These are phyloP conservation scores for Verticillium dahliae DNA, from an alignment of 2,329 filamentous ascomycete species.

Conservation along the genomic window DNA sequence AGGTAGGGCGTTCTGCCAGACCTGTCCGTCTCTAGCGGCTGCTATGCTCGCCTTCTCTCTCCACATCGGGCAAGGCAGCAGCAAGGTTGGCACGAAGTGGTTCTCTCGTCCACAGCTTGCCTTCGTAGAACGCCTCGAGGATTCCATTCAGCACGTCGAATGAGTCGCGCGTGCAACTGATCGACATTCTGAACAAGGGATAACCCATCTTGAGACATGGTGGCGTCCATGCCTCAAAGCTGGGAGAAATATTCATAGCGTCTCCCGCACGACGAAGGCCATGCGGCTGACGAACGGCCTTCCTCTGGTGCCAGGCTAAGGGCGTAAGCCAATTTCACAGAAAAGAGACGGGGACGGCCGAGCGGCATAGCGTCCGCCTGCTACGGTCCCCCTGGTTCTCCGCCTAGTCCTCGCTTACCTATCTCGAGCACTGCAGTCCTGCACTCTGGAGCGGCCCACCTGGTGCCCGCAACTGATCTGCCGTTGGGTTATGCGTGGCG, in stretches of 20 bases:
- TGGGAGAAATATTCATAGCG: not conserved
- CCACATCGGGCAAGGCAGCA: not conserved
- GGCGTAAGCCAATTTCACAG: not conserved
- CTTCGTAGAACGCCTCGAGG: not conserved
- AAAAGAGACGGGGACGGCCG: not conserved
- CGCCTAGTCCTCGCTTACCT: not conserved
- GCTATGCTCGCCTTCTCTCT: not conserved
- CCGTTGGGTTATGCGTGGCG: not conserved
- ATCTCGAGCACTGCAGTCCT: not conserved
- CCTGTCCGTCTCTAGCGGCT: not conserved
- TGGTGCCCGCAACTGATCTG: not conserved
- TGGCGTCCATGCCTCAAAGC: not conserved
- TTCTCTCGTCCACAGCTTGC: not conserved
- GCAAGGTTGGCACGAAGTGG: no score
- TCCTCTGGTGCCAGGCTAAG: not conserved
- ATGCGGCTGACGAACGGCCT: not conserved
- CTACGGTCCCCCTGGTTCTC: not conserved
- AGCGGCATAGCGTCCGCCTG: not conserved
- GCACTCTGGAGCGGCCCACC: not conserved
- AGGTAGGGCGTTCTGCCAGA: not conserved
- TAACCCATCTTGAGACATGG: not conserved
- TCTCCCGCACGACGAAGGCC: not conserved
- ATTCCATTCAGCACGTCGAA: no score
- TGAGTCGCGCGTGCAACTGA: no score
- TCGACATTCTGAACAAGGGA: not conserved